These are phyloP conservation scores for Suillus paluster DNA, from an alignment of 768 basidiomycete genomes.

Conservation along the genomic window DNA sequence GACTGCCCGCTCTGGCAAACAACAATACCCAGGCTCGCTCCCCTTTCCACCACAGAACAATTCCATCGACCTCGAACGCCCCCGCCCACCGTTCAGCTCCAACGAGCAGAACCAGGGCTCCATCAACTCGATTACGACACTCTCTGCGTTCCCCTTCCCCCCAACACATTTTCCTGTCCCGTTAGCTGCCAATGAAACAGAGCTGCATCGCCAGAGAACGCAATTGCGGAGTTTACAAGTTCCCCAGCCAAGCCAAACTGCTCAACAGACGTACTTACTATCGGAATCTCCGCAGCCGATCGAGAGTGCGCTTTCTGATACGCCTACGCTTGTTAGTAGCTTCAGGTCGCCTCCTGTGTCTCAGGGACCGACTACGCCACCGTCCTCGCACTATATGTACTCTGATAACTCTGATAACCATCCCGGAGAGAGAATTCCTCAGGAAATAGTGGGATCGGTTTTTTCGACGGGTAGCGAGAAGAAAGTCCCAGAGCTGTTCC, in stretches of 20 bases:
- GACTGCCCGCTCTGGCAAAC: slow-evolving; percentile 22
- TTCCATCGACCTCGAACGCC: slow-evolving; percentile 23
- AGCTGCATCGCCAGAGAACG: slow-evolving; percentile 29
- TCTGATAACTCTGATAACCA: slow-evolving; percentile 9
- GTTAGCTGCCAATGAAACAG: slow-evolving; percentile 35
- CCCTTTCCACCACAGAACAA: slow-evolving; percentile 5
- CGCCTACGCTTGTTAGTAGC: neutral
- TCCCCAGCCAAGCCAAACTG: slow-evolving; percentile 15
- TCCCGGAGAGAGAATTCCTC: neutral
- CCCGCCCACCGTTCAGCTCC: slow-evolving; percentile 26
- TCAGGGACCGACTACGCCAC: slow-evolving; percentile 12
- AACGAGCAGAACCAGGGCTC: slow-evolving; percentile 31
- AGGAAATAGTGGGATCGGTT: slow-evolving; percentile 1
- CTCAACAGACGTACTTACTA: slow-evolving; percentile 16
- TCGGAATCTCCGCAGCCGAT: slow-evolving; percentile 28
- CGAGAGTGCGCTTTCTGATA: slow-evolving; percentile 10
- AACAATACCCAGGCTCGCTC: slow-evolving; percentile 16
- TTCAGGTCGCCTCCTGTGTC: slow-evolving; percentile 11
- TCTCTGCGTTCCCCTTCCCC: slow-evolving; percentile 75
- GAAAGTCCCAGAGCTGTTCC: neutral
- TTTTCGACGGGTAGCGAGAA: neutral
- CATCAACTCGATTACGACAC: slow-evolving; percentile 59
- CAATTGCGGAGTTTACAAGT: slow-evolving; percentile 26
- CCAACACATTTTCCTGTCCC: slow-evolving; percentile 75
- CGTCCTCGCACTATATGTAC: slow-evolving; percentile 11